Base-by-base conservation (phyloP, 73 alveolate species). In the Loxodes magnus region DNA sequence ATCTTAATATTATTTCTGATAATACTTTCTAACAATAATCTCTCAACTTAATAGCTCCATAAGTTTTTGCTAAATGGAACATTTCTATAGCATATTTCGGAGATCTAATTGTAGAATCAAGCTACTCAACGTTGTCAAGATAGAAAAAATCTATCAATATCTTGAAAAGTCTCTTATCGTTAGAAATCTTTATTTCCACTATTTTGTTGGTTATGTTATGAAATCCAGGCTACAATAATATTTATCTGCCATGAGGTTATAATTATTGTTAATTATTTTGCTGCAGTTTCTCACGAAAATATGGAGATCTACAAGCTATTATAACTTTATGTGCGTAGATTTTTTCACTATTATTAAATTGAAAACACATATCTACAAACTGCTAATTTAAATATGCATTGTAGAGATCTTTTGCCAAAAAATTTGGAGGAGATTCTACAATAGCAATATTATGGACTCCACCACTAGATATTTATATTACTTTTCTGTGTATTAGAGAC, bases 361-460 rank as follows among this genome's bases (percentile, higher is more conserved):
- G 17, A 35, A 75, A 75, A n/a, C 38, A 29, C 2, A 68, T 66
- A 75, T 75, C 90, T 10, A 67, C 53, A 37, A 25, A 70, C 19
- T 41, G 70, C 36, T 51, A 25, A 25, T 49, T 34, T 74, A 66
- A 53, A 34, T 68, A 67, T 4, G 39, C 44, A 23, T 42, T 25
- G 31, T 59, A 70, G 49, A 75, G 56, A 34, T 68, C 83, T 10
- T 50, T 12, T 24, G 66, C 43, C 5, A 75, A 37, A 0, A 44
- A 21, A n/a, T 61, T 36, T 0, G 90, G 90, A 28, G 43, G 56
- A 12, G 79, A 70, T 15, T 75, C 90, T 0, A 72, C 90, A 15
- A 75, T 60, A 34, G 76, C 56, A 29, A 68, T 69, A 33, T 75
- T 75, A 36, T 75, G 90, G 16, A 75, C 90, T 0, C 90, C 90